These are phyloP conservation scores for Claviceps spartinae DNA, from an alignment of 2,329 filamentous ascomycete genomes.

Conservation along the genomic window DNA sequence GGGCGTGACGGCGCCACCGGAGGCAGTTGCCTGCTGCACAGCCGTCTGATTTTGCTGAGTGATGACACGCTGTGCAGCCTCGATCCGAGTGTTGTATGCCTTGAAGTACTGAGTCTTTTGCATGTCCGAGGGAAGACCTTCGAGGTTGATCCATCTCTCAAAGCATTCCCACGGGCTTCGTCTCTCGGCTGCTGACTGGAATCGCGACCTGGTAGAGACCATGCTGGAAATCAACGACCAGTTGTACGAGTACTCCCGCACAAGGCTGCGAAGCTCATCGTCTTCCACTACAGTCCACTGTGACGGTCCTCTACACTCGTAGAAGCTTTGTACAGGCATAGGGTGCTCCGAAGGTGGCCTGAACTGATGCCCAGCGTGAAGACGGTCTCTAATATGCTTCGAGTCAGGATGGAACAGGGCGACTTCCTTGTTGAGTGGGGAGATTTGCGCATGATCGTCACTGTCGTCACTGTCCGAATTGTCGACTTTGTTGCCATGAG, in stretches of 20 bases:
- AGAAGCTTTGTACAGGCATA: slow-evolving; percentile 85
- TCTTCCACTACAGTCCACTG: slow-evolving; percentile 89
- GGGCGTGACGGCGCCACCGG: slow-evolving; percentile 19
- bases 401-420: slow-evolving; percentile 84
- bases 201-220: slow-evolving; percentile 58
- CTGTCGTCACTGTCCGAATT: too few relatives aligned
- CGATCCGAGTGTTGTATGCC: slow-evolving; percentile 47
- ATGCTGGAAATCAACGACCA: slow-evolving; percentile 89
- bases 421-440: slow-evolving; percentile 60
- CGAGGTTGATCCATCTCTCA: slow-evolving; percentile 85
- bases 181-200: slow-evolving; percentile 74
- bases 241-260: slow-evolving; percentile 91
- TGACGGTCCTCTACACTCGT: slow-evolving; percentile 72
- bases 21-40: slow-evolving; percentile 34
- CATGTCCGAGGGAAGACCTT: slow-evolving; percentile 86
- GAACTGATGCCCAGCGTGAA: slow-evolving; percentile 87
- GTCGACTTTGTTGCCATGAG: too few relatives aligned
- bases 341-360: slow-evolving; percentile 79
- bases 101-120: slow-evolving; percentile 93
- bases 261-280: slow-evolving; percentile 71
- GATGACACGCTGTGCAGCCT: slow-evolving; percentile 42
- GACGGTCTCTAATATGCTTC: slow-evolving; percentile 74
- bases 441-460: slow-evolving; percentile 32
- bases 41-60: slow-evolving; percentile 38
- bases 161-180: slow-evolving; percentile 98